Evolutionary conservation across 495 filamentous ascomycete genomes (phyloP).

Genomic region (Aspergillus bridgeri): DNA sequence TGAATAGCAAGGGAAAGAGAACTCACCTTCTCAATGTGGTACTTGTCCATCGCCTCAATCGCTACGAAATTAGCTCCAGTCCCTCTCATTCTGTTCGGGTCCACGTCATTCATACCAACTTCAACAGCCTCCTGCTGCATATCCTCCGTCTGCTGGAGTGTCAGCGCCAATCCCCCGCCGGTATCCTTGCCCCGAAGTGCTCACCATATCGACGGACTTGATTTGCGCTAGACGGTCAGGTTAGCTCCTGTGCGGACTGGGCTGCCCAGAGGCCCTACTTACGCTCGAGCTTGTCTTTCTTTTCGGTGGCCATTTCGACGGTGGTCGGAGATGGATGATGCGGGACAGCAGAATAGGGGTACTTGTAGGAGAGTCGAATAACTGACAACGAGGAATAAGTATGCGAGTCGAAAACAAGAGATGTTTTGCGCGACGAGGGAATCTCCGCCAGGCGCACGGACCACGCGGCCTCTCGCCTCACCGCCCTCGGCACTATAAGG

Average conservation of each 20-base stretch:
- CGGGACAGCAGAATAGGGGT: not conserved
- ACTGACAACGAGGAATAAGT: not conserved
- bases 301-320: conserved; percentile 50
- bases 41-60: conserved; percentile 89
- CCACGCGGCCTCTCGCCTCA: conserved; percentile 17
- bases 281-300: conserved; percentile 72
- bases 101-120: conserved; percentile 64
- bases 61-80: conserved; percentile 52
- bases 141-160: conserved; percentile 70
- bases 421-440: conserved; percentile 16
- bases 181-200: conserved; percentile 9
- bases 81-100: conserved; percentile 6
- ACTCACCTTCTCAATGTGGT: conserved; percentile 85
- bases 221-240: conserved; percentile 65
- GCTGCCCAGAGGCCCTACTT: conserved; percentile 21
- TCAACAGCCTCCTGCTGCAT: conserved; percentile 95
- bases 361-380: not conserved
- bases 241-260: conserved; percentile 25
- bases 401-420: not conserved
- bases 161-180: conserved; percentile 13
- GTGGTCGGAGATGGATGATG: not conserved
- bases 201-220: conserved; percentile 98
- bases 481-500: conserved; percentile 36
- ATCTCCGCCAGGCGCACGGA: conserved; percentile 18
- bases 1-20: not conserved